Base-by-base conservation (phyloP, 176 grass and related monocot species). In the Carex littledalei region DNA sequence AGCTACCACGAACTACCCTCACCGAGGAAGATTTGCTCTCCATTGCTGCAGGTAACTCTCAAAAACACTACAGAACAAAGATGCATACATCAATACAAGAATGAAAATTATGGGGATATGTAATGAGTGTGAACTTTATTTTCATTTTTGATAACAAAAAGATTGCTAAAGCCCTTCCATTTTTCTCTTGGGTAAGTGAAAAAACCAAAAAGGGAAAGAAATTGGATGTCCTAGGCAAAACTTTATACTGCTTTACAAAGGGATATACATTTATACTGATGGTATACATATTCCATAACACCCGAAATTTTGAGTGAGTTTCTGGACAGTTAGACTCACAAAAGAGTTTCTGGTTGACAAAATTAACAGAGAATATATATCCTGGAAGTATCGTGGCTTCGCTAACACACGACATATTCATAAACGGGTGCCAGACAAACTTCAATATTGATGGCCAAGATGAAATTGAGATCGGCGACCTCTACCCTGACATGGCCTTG, bases 341-440 rank as follows among this genome's bases (percentile, higher is more conserved):
- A 35, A 69, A 8, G 22, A 11, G 0, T 6, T 31, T n/a, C 54
- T 39, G 24, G 14, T 17, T 63, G 50, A 88, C 86, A 62, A 58
- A 71, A 78, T 79, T 54, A 32, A 32, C 87, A 92, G 93, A 89
- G 63, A 87, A 91, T 62, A 29, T 81, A 20, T 45, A 91, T 53
- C 93, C 93, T 15, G 63, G 11, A 43, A 95, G 91, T 89, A 88
- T 91, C 3, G 93, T 95, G 20, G 93, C 93, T 3, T 87, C 93
- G 1, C 78, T 95, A n/a, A 95, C 90, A 56, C 93, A 92, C 26
- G 91, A 95, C 89, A 92, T 95, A 63, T 95, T 95, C 71, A 95
- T 95, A 39, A 92, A 89, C 22, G 93, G 93, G 3, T 95, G 91
- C 83, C 93, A 95, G 84, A 87, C 74, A 1, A 90, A 86, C 41